Conservation (phyloP, 345 rosid species). For the Pelargonium nanum region DNA sequence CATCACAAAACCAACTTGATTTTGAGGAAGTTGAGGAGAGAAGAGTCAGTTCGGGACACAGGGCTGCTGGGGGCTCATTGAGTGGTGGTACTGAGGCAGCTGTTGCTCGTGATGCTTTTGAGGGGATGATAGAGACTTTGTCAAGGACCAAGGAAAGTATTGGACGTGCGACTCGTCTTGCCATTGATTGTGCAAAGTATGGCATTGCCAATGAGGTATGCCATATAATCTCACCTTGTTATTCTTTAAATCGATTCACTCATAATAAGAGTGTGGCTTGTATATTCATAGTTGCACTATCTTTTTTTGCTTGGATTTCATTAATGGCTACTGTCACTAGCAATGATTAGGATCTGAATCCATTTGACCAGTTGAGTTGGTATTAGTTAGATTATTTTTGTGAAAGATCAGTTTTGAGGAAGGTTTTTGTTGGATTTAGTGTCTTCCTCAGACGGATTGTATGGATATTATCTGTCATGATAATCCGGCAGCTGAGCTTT, state of each 20-base stretch:
- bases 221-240: not conserved
- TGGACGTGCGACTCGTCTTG: slow-evolving; percentile 93
- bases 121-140: slow-evolving; percentile 97
- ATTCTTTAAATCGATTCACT: not conserved
- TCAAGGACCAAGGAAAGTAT: slow-evolving; percentile 96
- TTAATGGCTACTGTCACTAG: not conserved
- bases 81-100: slow-evolving; percentile 90
- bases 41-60: slow-evolving; percentile 46
- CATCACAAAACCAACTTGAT: slow-evolving; percentile 29
- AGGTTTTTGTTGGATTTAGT: not conserved
- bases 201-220: slow-evolving; percentile 89
- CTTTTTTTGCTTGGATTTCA: not conserved
- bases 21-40: slow-evolving; percentile 58
- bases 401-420: not conserved
- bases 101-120: slow-evolving; percentile 92
- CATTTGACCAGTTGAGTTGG: not conserved
- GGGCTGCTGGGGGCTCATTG: slow-evolving; percentile 57
- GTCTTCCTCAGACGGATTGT: not conserved
- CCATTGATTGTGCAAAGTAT: slow-evolving; percentile 88
- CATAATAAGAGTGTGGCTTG: not conserved
- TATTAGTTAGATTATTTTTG: not conserved
- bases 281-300: not conserved
- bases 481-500: not conserved
- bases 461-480: not conserved
- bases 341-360: not conserved